These are phyloP conservation scores for Penicillium verrucosum DNA, from an alignment of 2,329 filamentous ascomycete species.

Conservation along the genomic window DNA sequence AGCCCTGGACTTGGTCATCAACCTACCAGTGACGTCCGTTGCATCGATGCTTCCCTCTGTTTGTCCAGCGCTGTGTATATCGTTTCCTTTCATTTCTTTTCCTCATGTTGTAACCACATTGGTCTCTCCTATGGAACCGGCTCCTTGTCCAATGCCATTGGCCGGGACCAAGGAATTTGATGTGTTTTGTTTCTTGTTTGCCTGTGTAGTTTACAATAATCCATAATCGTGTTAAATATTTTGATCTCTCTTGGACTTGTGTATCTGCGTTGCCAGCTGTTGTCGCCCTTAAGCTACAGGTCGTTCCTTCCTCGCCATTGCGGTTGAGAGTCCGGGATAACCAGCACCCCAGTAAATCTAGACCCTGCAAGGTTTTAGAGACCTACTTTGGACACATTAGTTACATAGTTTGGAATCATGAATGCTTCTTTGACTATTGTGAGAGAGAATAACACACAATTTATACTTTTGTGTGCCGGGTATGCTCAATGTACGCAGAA, in stretches of 20 bases:
- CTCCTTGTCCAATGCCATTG: neutral
- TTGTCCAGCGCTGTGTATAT: constrained; percentile 12
- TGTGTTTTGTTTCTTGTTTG: neutral
- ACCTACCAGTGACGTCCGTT: neutral
- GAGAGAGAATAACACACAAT: neutral
- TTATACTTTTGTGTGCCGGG: neutral
- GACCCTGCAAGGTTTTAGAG: neutral
- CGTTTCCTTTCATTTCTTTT: neutral
- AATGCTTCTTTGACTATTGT: neutral
- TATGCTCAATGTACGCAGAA: constrained; percentile 8
- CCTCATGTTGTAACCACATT: neutral
- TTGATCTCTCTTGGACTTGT: neutral
- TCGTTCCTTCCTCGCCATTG: too few species aligned
- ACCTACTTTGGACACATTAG: neutral
- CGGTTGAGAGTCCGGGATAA: too few species aligned
- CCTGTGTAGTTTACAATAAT: constrained; percentile 19
- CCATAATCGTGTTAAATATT: constrained; percentile 12
- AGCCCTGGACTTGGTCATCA: constrained; percentile 8
- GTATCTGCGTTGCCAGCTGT: too few species aligned
- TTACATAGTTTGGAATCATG: neutral
- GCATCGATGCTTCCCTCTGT: constrained; percentile 2
- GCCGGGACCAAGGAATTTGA: constrained; percentile 1
- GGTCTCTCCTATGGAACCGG: neutral
- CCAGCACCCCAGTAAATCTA: neutral
- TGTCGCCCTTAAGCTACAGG: too few species aligned